Conservation (phyloP, 192 early-diverging fungal species). For the Umbelopsis sp. region DNA sequence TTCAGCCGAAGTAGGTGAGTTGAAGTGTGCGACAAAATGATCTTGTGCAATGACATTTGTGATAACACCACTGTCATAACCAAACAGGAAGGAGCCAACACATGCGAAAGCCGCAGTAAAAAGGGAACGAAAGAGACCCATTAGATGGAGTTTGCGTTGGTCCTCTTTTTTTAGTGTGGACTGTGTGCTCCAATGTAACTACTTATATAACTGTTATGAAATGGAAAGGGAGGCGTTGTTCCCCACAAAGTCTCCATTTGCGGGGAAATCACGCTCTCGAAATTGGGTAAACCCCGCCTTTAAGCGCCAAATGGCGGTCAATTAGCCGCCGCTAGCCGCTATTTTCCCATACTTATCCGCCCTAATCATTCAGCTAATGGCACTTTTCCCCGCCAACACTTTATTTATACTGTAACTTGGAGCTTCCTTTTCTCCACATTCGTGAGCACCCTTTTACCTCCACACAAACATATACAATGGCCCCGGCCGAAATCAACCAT, state of each 20-base stretch:
- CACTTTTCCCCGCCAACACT: background rate
- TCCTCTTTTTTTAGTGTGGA: background rate
- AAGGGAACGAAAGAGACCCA: constrained; percentile 7
- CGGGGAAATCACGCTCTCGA: background rate
- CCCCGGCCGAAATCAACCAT: background rate
- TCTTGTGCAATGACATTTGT: constrained; percentile 59
- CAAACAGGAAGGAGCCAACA: constrained; percentile 58
- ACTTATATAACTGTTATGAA: background rate
- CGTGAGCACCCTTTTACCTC: background rate
- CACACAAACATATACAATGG: background rate
- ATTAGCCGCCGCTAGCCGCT: background rate
- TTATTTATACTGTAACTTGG: background rate
- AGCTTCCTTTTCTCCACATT: background rate
- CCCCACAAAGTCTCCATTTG: background rate
- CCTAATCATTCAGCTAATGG: background rate
- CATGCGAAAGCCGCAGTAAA: constrained; percentile 42
- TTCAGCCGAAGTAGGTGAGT: constrained; percentile 34
- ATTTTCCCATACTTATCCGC: background rate
- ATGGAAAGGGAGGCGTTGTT: background rate
- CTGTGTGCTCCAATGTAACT: background rate
- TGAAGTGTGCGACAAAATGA: constrained; percentile 45
- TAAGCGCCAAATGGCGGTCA: background rate
- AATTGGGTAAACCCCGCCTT: background rate
- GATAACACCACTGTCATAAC: constrained; percentile 69
- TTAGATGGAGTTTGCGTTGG: background rate